Evolutionary conservation across 2,329 filamentous ascomycete species (phyloP), one percentile per base, ranked within the genome.

Genomic region (Didymella segeticola): DNA sequence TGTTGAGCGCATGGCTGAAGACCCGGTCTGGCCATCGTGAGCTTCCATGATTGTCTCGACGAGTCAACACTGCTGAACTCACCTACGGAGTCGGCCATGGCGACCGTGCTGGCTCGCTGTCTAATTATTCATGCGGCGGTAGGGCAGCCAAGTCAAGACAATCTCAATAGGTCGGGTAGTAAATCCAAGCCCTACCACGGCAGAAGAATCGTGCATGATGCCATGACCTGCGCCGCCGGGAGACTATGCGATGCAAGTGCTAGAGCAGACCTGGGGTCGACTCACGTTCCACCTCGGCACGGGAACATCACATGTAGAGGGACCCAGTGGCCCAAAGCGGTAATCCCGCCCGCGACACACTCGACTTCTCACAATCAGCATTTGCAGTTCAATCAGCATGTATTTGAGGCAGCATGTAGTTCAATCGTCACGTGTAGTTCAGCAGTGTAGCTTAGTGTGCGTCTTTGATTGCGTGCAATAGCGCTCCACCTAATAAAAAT

Each of bases 1-100:
- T 98, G 79, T 96, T 97, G 77, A 99, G 89, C 62, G 95, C 95
- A 85, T 99, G 93, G 75, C 96, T 93, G 77, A 99, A 99, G 72
- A 99, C 95, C 78, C 95, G 89, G 80, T 99, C 95, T 98, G 60
- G 26, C n/a, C n/a, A n/a, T n/a, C n/a, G n/a, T n/a, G n/a, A n/a
- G n/a, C n/a, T n/a, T n/a, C n/a, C n/a, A n/a, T n/a, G n/a, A n/a
- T n/a, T n/a, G n/a, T n/a, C n/a, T n/a, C n/a, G n/a, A n/a, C n/a
- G n/a, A n/a, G n/a, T n/a, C n/a, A n/a, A n/a, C n/a, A n/a, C n/a
- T 29, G 15, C 23, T 45, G 39, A 22, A 73, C 74, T 49, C 66
- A 76, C 74, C 74, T 50, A 77, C 73, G 12, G 74, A 76, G 61
- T 77, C 75, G 52, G 74, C 69, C 74, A 77, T 76, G 36, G 58